Base-by-base conservation (phyloP, 2,329 filamentous ascomycete genomes). In the Penicillium brasilianum region DNA sequence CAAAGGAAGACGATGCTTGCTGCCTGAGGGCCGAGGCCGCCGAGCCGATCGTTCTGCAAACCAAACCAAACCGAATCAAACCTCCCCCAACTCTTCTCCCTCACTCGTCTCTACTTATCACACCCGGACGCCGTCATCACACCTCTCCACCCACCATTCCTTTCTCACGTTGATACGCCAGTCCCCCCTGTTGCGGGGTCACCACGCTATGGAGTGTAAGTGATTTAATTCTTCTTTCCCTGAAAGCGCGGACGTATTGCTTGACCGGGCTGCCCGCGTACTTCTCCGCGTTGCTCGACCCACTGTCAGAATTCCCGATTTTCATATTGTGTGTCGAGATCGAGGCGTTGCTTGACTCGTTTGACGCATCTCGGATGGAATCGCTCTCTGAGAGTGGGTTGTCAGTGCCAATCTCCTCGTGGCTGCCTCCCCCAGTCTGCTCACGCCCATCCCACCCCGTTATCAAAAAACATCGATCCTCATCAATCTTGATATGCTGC, bases 191-290 rank as follows among this genome's bases (percentile, higher is more conserved):
- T 67, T 69, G 74, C 75, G 80, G 81, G 81, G 79, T 80, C 78
- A 80, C 78, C 79, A 76, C 78, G 79, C 74, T 78, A 87, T 87
- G 84, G 83, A 85, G 80, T 83, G 85, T 87, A 78, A 84, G 84
- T 86, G 71, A 69, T 65, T 69, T 71, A 70, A 72, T 77, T 69
- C 71, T 71, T 53, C 44, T 69, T 71, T 66, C 69, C 61, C 62
- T 61, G 63, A 46, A 49, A 66, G 52, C 61, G 53, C 57, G 71
- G 66, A 65, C 70, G 67, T 72, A 68, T 72, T 65, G 64, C 71
- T 57, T 71, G 66, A 72, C 60, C 67, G 71, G 66, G 70, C 71
- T 68, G 69, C 70, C 71, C 71, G 72, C 67, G 72, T 77, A 76
- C 74, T 74, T 76, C 72, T 75, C 73, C 71, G 72, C 73, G 70